A percentile compares a stretch with the other conserved stretches of the same genome.
Evolutionary conservation across 768 basidiomycete species (phyloP).

Genomic region (Pulveroboletus sp.): DNA sequence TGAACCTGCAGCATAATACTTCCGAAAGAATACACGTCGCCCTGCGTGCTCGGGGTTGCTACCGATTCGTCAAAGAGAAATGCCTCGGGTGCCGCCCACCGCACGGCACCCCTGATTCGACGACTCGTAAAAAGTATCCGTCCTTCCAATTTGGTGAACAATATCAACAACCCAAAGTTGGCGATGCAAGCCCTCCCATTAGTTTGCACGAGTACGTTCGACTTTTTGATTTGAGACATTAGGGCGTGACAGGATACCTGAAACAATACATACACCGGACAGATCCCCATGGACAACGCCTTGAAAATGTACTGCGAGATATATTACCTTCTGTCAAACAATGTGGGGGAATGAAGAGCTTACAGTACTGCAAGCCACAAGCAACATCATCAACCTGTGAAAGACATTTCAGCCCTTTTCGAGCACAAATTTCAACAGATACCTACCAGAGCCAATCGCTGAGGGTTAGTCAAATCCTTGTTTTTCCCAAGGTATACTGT

Average conservation of each 20-base stretch:
- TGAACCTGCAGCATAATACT: no score
- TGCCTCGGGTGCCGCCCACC: no score
- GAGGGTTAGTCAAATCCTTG: not conserved
- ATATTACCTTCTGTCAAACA: not conserved
- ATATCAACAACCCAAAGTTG: no score
- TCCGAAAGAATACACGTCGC: no score
- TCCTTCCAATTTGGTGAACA: no score
- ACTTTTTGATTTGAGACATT: no score
- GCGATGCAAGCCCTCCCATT: no score
- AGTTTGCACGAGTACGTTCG: no score
- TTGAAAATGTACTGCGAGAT: not conserved
- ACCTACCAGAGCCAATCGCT: not conserved
- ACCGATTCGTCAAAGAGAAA: no score
- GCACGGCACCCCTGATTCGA: no score
- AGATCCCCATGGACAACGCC: not conserved
- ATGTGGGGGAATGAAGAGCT: not conserved
- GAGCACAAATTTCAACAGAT: not conserved
- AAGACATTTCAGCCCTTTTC: not conserved
- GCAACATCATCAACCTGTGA: not conserved
- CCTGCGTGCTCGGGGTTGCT: no score
- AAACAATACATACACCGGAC: not conserved
- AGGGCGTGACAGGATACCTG: not conserved
- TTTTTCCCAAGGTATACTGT: not conserved
- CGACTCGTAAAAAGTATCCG: no score
- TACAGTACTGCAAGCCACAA: not conserved